Percentiles rank a stretch among this genome's conserved stretches.
Evolutionary conservation across 352 stramenopile species (phyloP).

Genomic region (Phytophthora podocarpi): DNA sequence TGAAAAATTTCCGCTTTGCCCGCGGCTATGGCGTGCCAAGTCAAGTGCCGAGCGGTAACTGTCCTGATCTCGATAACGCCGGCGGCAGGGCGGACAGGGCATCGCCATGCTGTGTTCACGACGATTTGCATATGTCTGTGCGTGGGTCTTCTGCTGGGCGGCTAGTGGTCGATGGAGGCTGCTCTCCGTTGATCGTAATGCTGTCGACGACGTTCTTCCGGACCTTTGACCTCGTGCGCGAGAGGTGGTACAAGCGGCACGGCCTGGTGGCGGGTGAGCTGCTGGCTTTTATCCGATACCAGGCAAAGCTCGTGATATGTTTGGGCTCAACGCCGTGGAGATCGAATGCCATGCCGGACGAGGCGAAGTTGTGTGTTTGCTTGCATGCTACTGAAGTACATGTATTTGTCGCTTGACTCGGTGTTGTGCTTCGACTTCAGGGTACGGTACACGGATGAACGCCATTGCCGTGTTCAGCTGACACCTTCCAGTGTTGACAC

Average conservation of each 20-base stretch:
- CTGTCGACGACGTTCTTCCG: slow-evolving; percentile 27
- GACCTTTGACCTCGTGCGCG: slow-evolving; percentile 36
- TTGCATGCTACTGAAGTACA: neutral
- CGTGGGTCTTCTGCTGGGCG: neutral
- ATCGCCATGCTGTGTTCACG: slow-evolving; percentile 8
- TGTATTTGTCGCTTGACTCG: neutral
- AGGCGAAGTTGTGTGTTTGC: neutral
- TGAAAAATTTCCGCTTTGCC: neutral
- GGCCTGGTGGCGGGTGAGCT: neutral
- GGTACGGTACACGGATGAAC: too few species aligned
- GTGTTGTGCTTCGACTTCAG: too few species aligned
- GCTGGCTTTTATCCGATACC: slow-evolving; percentile 28
- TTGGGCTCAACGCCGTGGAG: neutral
- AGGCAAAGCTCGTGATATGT: slow-evolving; percentile 22
- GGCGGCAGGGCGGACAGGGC: neutral
- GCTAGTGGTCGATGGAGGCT: neutral
- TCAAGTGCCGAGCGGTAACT: slow-evolving; percentile 18
- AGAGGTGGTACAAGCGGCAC: slow-evolving; percentile 42
- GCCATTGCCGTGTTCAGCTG: slow-evolving; percentile 7
- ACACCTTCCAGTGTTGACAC: neutral
- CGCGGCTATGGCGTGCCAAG: slow-evolving; percentile 13
- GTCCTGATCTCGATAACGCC: slow-evolving; percentile 16
- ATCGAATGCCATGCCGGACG: slow-evolving; percentile 8
- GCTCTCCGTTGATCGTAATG: slow-evolving; percentile 25
- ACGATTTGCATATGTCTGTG: slow-evolving; percentile 14